phyloP scores from a whole-genome alignment of 2,329 filamentous ascomycete genomes.

The Emmonsia crescens region DNA sequence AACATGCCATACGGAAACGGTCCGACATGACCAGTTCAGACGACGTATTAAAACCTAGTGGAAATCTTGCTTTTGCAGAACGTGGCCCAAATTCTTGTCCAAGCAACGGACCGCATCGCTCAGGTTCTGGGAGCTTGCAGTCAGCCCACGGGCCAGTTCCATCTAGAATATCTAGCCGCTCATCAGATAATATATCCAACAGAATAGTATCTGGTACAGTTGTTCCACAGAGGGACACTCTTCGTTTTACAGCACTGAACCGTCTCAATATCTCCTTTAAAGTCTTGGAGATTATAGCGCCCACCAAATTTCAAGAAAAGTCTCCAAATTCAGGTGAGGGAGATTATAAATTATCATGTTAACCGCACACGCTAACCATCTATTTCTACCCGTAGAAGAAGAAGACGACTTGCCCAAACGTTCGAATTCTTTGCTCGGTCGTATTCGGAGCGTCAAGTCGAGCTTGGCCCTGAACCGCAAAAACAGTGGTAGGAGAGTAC shows the following conservation, averaged over 20 bases:
- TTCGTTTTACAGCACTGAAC: slow-evolving; percentile 9
- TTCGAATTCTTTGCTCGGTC: slow-evolving; percentile 12
- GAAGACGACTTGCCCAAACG: not conserved
- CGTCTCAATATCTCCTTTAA: slow-evolving; percentile 21
- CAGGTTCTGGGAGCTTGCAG: slow-evolving; percentile 2
- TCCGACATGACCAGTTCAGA: not conserved
- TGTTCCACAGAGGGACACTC: slow-evolving; percentile 15
- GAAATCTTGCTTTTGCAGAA: not conserved
- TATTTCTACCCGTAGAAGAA: not conserved
- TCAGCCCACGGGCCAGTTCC: slow-evolving; percentile 6
- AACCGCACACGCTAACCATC: not conserved
- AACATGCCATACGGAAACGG: not conserved
- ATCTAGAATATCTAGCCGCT: slow-evolving; percentile 14
- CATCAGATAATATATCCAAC: slow-evolving; percentile 15
- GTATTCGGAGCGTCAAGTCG: slow-evolving; percentile 28
- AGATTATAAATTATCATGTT: not conserved
- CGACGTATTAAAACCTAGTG: not conserved
- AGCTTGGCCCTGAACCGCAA: slow-evolving; percentile 18
- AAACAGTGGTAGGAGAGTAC: slow-evolving; percentile 13
- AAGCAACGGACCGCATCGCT: not conserved
- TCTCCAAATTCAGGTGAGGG: slow-evolving; percentile 1
- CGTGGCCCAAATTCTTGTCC: not conserved
- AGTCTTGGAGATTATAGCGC: slow-evolving; percentile 6
- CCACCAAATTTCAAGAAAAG: not conserved
- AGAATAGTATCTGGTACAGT: slow-evolving; percentile 16